phyloP scores from a whole-genome alignment of 208 protist genomes.

The Borovskyia barvae region DNA sequence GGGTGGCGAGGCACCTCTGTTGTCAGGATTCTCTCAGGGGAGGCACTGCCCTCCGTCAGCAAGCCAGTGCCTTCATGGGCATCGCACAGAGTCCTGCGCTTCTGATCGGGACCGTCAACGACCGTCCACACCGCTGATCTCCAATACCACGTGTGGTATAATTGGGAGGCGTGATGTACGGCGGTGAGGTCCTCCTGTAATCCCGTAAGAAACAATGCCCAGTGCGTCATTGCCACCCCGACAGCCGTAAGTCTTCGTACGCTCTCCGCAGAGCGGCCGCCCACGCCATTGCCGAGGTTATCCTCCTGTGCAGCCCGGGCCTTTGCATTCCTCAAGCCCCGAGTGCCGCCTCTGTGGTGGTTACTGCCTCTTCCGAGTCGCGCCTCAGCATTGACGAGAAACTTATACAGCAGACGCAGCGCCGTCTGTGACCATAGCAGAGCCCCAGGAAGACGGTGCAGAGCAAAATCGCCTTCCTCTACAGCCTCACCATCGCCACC shows the following conservation, averaged over 20 bases:
- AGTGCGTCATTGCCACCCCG: slow-evolving; percentile 30
- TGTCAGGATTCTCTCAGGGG: too few relatives aligned
- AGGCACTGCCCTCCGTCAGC: too few relatives aligned
- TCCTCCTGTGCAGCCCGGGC: neutral
- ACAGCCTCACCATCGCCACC: neutral
- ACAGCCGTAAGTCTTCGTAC: too few relatives aligned
- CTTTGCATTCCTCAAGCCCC: neutral
- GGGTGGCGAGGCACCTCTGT: too few relatives aligned
- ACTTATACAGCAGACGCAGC: slow-evolving; percentile 19
- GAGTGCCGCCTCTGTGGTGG: neutral
- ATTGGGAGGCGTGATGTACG: slow-evolving; percentile 22
- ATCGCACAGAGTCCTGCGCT: too few relatives aligned
- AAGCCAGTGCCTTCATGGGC: too few relatives aligned
- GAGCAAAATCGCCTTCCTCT: slow-evolving; percentile 5
- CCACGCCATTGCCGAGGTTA: neutral
- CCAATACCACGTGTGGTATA: slow-evolving; percentile 29
- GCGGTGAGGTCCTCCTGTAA: slow-evolving; percentile 15
- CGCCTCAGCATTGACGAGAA: slow-evolving; percentile 11
- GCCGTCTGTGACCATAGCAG: slow-evolving; percentile 18
- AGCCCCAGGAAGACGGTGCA: slow-evolving; percentile 23
- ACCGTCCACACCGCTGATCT: neutral
- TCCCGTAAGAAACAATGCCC: slow-evolving; percentile 20
- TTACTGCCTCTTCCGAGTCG: neutral
- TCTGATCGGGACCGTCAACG: neutral
- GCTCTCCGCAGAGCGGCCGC: slow-evolving; percentile 4